Percentiles rank a stretch among this genome's conserved stretches.
Conservation (phyloP, 2,329 filamentous ascomycete species). For the Aspergillus uvarum region DNA sequence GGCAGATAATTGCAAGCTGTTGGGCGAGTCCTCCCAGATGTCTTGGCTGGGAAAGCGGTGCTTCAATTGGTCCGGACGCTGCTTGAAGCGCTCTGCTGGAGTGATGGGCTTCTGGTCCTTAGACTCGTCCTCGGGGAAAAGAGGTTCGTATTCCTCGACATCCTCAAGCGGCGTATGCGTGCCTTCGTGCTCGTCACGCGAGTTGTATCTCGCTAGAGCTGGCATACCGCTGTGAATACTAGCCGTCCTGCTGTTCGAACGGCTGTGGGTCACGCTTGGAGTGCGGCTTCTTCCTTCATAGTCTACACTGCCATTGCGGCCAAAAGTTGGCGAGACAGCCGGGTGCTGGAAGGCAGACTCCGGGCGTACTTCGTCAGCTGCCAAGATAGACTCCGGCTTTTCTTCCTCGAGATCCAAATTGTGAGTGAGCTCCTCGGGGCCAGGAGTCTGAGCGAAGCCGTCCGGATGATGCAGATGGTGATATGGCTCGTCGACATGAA, state of each 20-base stretch:
- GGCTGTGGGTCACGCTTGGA: conserved; percentile 59
- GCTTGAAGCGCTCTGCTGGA: conserved; percentile 58
- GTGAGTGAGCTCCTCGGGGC: conserved; percentile 50
- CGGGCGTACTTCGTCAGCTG: conserved; percentile 78
- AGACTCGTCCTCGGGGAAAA: conserved; percentile 79
- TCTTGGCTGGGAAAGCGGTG: conserved; percentile 90
- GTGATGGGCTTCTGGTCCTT: conserved; percentile 55
- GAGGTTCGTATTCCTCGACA: conserved; percentile 89
- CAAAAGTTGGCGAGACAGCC: conserved; percentile 73
- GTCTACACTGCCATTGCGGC: conserved; percentile 61
- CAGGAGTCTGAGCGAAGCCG: conserved; percentile 51
- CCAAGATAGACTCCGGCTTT: conserved; percentile 77
- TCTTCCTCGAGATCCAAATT: conserved; percentile 52
- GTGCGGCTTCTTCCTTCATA: conserved; percentile 52
- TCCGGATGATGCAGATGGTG: conserved; percentile 45
- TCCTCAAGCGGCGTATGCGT: conserved; percentile 73
- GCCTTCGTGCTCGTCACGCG: conserved; percentile 53
- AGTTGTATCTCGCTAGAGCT: conserved; percentile 55
- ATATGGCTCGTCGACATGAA: conserved; percentile 73
- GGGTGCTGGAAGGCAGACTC: conserved; percentile 69
- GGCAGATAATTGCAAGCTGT: conserved; percentile 72
- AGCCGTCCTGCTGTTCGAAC: conserved; percentile 63
- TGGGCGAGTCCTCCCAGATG: conserved; percentile 94
- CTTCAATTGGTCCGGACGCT: conserved; percentile 52
- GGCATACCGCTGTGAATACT: conserved; percentile 61